A percentile compares a stretch with the other conserved stretches of the same genome.
Conservation (phyloP, 2,329 filamentous ascomycete genomes). For the Stachybotrys chlorohalonatus region DNA sequence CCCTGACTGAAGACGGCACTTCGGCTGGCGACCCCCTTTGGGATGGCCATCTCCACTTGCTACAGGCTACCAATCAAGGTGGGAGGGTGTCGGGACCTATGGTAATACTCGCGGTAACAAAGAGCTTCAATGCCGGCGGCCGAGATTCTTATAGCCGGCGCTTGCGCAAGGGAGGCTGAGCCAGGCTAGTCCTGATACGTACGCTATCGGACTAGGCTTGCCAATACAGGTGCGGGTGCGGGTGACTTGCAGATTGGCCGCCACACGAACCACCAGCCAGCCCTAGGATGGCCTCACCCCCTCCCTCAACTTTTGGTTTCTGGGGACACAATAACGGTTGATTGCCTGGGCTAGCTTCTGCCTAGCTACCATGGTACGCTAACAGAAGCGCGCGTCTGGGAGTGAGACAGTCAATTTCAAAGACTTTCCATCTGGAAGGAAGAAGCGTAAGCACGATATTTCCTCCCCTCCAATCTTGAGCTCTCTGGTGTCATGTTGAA, state of each 20-base stretch:
- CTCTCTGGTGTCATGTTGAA: too few species aligned
- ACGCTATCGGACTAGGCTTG: slow-evolving; percentile 9
- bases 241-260: slow-evolving; percentile 6
- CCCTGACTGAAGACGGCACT: neutral
- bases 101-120: too few species aligned
- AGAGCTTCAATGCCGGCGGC: slow-evolving; percentile 13
- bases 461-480: too few species aligned
- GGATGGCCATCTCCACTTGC: neutral
- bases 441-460: too few species aligned
- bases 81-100: too few species aligned
- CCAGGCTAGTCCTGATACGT: neutral
- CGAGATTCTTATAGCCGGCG: slow-evolving; percentile 19
- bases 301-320: too few species aligned
- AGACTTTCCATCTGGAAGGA: too few species aligned
- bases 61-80: neutral
- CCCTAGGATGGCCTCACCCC: neutral
- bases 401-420: too few species aligned
- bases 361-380: too few species aligned
- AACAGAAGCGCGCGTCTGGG: too few species aligned
- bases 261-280: neutral
- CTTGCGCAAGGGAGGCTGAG: slow-evolving; percentile 7
- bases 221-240: slow-evolving; percentile 9
- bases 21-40: neutral
- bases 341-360: too few species aligned
- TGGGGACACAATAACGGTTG: too few species aligned